Base-by-base conservation (phyloP, 176 grass and related monocot species). In the Carex kokanica region DNA sequence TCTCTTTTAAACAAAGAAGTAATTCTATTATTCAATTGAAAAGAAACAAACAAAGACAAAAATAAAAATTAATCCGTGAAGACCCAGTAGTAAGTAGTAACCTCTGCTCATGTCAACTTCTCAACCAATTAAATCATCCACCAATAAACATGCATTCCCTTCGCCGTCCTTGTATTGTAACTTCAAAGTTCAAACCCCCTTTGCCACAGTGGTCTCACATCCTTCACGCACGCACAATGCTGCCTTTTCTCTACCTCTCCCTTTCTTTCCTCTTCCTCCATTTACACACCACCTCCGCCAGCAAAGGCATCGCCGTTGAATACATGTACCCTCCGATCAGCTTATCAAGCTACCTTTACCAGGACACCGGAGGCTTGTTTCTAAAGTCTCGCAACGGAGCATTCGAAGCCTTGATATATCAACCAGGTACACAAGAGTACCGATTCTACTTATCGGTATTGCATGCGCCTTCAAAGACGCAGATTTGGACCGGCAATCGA, bases 401-500 rank as follows among this genome's bases (percentile, higher is more conserved):
- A n/a, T 8, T 93, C 91, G 75, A 85, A 54, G 89, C 78, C 25
- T 80, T 1, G 5, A 61, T 89, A 72, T 83, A 93, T 86, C 85
- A 85, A 27, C 81, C 89, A 2, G 70, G 6, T 0, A 34, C n/a
- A 15, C 84, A 87, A 81, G 60, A 87, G 63, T 83, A 75, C 7
- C 31, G 81, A 45, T 91, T 67, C 84, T 93, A 93, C 81, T 80
- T 93, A 47, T 85, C 81, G 82, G 64, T 93, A 24, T 41, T 91
- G 4, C 91, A 93, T 83, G 84, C 81, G 36, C 81, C 91, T 38
- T 85, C 91, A 54, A 91, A 73, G 68, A 91, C 78, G 70, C 65
- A 85, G 64, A 68, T 93, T 31, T 93, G 91, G 91, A 85, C 15
- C 2, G 84, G 84, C 45, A 93, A 93, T 80, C 81, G 89, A 78